These are phyloP conservation scores for Leptographium galeiforme DNA, from an alignment of 2,329 filamentous ascomycete species.

Conservation along the genomic window DNA sequence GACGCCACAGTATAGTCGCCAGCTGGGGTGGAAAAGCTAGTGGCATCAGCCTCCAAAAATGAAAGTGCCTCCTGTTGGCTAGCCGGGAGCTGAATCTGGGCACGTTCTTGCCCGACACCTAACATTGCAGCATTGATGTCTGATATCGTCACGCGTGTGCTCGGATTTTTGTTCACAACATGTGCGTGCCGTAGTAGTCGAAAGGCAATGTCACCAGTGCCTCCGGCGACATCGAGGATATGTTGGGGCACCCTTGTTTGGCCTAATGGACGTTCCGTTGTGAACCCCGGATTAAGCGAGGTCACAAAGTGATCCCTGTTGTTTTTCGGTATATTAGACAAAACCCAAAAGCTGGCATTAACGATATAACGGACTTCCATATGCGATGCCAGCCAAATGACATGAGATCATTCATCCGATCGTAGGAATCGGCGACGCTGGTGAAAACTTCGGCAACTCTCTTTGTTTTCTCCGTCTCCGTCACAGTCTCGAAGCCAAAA, in stretches of 20 bases:
- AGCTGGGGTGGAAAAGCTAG: conserved; percentile 37
- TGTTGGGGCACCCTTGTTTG: conserved; percentile 39
- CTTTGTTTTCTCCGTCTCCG: conserved; percentile 60
- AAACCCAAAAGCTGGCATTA: neutral
- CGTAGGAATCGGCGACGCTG: conserved; percentile 87
- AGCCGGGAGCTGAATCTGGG: conserved; percentile 40
- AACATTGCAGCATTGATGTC: conserved; percentile 98
- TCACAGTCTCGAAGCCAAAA: conserved; percentile 80
- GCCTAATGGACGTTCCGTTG: conserved; percentile 16
- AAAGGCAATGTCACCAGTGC: conserved; percentile 95
- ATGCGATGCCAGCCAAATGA: conserved; percentile 91
- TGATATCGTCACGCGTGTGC: conserved; percentile 75
- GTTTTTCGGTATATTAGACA: neutral
- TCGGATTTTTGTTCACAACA: conserved; percentile 62
- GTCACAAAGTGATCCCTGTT: conserved; percentile 77
- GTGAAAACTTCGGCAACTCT: conserved; percentile 81
- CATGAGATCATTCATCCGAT: conserved; percentile 99
- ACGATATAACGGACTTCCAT: conserved; percentile 53
- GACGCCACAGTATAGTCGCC: conserved; percentile 42
- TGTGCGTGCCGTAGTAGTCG: conserved; percentile 84
- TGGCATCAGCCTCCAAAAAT: conserved; percentile 87
- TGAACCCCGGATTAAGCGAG: conserved; percentile 69
- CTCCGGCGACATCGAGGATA: conserved; percentile 92
- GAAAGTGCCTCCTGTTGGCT: conserved; percentile 43
- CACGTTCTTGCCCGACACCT: conserved; percentile 70